phyloP scores from a whole-genome alignment of 192 early-diverging fungal genomes.

The Tieghemiomyces parasiticus region DNA sequence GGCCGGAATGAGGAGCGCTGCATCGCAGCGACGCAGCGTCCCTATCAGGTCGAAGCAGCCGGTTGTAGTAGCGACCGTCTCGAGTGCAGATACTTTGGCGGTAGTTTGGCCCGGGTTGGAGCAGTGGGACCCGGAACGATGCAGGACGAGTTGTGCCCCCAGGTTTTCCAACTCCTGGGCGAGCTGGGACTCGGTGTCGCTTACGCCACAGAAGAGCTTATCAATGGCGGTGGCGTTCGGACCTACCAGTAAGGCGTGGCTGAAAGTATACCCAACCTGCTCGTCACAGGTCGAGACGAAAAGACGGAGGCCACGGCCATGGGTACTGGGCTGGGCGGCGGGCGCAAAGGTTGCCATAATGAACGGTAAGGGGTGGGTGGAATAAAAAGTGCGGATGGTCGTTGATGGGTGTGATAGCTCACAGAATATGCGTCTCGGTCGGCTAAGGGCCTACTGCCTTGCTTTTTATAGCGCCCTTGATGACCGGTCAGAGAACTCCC shows the following conservation, averaged over 20 bases:
- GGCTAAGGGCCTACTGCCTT: too few species aligned
- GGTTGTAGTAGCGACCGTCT: too few species aligned
- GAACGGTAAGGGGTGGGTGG: too few species aligned
- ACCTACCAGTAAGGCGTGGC: neutral
- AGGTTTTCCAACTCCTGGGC: neutral
- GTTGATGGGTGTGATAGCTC: too few species aligned
- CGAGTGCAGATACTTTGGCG: too few species aligned
- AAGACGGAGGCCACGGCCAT: neutral
- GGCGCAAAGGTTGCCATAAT: too few species aligned
- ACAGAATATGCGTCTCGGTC: too few species aligned
- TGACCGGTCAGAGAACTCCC: too few species aligned
- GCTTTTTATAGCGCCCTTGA: too few species aligned
- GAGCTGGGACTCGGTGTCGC: neutral
- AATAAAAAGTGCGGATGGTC: too few species aligned
- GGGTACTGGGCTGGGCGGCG: too few species aligned
- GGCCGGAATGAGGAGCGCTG: neutral
- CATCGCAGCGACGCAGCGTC: neutral
- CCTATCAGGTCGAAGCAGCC: neutral
- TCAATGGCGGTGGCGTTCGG: neutral
- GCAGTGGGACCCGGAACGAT: neutral
- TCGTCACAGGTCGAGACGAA: neutral
- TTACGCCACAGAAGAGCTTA: slow-evolving; percentile 1
- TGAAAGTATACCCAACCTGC: neutral
- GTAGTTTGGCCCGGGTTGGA: neutral
- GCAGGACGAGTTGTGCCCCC: neutral